Percentiles rank a stretch among this genome's conserved stretches.
phyloP scores from a whole-genome alignment of 1,284 basidiomycete genomes.

The Irpex sp. region DNA sequence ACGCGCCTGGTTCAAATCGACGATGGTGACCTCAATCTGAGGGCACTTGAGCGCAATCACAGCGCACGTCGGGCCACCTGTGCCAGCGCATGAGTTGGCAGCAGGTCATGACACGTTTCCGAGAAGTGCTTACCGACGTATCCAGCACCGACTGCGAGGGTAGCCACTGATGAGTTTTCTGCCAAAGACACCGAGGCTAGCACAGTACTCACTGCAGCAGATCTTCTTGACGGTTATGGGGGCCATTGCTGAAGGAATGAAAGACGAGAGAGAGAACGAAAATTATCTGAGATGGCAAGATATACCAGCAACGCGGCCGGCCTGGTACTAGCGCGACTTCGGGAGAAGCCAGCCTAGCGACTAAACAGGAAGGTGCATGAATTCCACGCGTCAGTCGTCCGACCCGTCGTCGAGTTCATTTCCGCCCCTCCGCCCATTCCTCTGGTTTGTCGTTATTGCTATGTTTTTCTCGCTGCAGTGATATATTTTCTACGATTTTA shows the following conservation, averaged over 20 bases:
- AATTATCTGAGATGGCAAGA: background rate
- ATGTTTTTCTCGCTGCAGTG: background rate
- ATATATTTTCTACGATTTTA: background rate
- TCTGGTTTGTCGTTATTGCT: background rate
- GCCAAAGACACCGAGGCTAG: conserved; percentile 19
- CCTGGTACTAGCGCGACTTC: background rate
- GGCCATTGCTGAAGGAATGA: conserved; percentile 37
- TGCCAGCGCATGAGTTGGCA: conserved; percentile 2
- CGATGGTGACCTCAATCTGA: conserved; percentile 92
- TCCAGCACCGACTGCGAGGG: conserved; percentile 79
- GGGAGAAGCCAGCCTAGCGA: background rate
- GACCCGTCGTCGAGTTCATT: background rate
- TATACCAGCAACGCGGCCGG: conserved; percentile 2
- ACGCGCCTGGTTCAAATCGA: conserved; percentile 92
- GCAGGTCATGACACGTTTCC: conserved; percentile 3
- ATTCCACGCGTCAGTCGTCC: background rate
- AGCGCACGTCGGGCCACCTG: conserved; percentile 90
- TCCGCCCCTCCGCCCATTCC: background rate
- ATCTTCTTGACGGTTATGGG: conserved; percentile 76
- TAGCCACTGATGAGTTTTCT: conserved; percentile 11
- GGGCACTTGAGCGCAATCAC: conserved; percentile 95
- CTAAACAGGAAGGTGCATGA: background rate
- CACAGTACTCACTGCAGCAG: conserved; percentile 71
- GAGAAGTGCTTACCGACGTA: conserved; percentile 73
- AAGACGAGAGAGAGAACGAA: conserved; percentile 8